phyloP scores from a whole-genome alignment of 305 asterid species.

The Ruellia speciosa region DNA sequence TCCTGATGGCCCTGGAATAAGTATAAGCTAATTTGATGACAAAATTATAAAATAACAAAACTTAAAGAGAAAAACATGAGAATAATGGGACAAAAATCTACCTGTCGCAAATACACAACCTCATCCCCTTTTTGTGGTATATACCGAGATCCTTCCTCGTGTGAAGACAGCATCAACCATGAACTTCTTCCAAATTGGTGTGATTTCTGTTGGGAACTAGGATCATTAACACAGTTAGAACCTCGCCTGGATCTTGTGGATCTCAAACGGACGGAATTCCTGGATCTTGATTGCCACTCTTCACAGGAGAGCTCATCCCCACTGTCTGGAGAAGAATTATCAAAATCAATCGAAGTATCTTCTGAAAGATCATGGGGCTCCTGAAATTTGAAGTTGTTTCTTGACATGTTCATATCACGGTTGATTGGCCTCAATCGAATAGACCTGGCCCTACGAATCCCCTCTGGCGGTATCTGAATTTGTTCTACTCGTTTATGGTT shows the following conservation, averaged over 20 bases:
- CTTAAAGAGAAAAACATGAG: neutral
- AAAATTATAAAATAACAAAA: slow-evolving; percentile 16
- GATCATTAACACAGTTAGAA: slow-evolving; percentile 38
- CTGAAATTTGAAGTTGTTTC: slow-evolving; percentile 32
- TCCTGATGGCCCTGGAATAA: slow-evolving; percentile 84
- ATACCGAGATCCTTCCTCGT: slow-evolving; percentile 81
- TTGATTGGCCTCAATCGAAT: slow-evolving; percentile 45
- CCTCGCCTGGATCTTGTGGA: slow-evolving; percentile 65
- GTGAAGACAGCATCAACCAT: slow-evolving; percentile 80
- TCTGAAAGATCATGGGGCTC: slow-evolving; percentile 42
- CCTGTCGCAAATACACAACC: slow-evolving; percentile 88
- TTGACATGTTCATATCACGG: slow-evolving; percentile 34
- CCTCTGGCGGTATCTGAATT: slow-evolving; percentile 42
- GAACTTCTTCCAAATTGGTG: slow-evolving; percentile 57
- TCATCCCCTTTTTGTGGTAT: slow-evolving; percentile 87
- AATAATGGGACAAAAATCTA: slow-evolving; percentile 20
- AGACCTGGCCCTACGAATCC: slow-evolving; percentile 65
- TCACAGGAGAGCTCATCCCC: slow-evolving; percentile 46
- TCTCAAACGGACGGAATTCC: slow-evolving; percentile 50
- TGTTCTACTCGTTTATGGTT: slow-evolving; percentile 36
- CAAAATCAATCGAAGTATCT: slow-evolving; percentile 39
- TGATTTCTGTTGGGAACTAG: slow-evolving; percentile 60
- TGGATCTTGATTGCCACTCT: slow-evolving; percentile 44
- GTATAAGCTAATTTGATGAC: slow-evolving; percentile 3
- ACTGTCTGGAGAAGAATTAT: slow-evolving; percentile 38